Base-by-base conservation (phyloP, 2,329 filamentous ascomycete species). In the Phyllosticta citribraziliensis region DNA sequence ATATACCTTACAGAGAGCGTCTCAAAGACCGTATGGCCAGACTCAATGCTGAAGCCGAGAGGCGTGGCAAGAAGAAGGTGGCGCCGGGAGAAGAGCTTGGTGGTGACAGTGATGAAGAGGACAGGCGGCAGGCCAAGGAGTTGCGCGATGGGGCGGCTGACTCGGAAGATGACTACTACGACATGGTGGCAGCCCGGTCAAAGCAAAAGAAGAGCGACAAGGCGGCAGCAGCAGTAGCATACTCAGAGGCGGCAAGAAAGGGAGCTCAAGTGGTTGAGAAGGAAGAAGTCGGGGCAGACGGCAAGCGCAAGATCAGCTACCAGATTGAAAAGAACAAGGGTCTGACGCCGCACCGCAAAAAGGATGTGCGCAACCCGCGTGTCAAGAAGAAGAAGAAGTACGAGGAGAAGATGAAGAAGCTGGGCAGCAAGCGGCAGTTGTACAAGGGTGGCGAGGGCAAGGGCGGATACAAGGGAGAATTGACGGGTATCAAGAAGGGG, bases 301-400 rank as follows among this genome's bases (percentile, higher is more conserved):
- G 92, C 63, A 96, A 97, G 78, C 82, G 95, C 63, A 90, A 91
- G 75, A 96, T 99, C 73, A 89, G 85, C 19, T 97, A 97, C 76
- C 84, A 87, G 67, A 99, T 99, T 70, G 85, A 92, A 78, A 97
- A 97, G 84, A 99, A 99, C 78, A 97, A 97, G 82, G 94, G 94
- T 33, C 78, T 99, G 65, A 87, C 90, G 63, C 91, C 92, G 55
- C 88, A 88, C 75, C 82, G 93, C 65, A 95, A 88, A 82, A 97
- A 99, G 85, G 92, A 96, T 68, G 88, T 91, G 62, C 82, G 93
- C 65, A 99, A 99, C 78, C 92, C 94, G 40, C 82, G 94, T 73
- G 93, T 97, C 66, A 99, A 97, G 88, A 97, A 97, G 88, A 86
- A 91, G 76, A 91, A 91, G 85, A 91, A 91, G 84, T 99, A 85